Conservation (phyloP, 1,139 yeast species). For the Yarrowia galli region DNA sequence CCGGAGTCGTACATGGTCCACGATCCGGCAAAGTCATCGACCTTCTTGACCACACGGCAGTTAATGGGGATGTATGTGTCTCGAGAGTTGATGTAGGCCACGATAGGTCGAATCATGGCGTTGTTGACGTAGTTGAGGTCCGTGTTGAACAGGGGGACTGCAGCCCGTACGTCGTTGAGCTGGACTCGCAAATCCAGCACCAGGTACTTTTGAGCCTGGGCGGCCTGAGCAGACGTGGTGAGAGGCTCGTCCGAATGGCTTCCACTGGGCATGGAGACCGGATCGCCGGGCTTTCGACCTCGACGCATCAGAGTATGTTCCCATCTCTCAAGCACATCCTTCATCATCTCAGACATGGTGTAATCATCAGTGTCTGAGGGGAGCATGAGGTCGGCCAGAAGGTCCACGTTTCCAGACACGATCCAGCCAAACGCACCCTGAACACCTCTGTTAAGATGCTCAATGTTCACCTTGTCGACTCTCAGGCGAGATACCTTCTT, state of each 20-base stretch:
- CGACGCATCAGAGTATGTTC: constrained; percentile 46
- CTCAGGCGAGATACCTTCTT: constrained; percentile 77
- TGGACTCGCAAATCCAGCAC: constrained; percentile 80
- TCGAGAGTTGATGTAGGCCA: constrained; percentile 89
- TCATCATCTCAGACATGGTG: constrained; percentile 51
- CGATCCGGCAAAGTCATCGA: constrained; percentile 87
- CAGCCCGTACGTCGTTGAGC: constrained; percentile 84
- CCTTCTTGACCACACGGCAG: constrained; percentile 80
- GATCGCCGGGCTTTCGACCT: constrained; percentile 34
- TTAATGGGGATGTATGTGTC: constrained; percentile 88
- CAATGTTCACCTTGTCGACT: constrained; percentile 83
- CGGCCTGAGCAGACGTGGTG: constrained; percentile 25
- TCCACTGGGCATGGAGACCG: neutral
- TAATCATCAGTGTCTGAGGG: constrained; percentile 66
- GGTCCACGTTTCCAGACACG: constrained; percentile 86
- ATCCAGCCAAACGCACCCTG: constrained; percentile 99
- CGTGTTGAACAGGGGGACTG: constrained; percentile 82
- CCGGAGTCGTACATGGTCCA: constrained; percentile 95
- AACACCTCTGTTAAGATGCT: constrained; percentile 87
- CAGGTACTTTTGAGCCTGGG: constrained; percentile 59
- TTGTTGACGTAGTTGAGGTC: constrained; percentile 88
- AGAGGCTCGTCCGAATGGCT: constrained; percentile 22
- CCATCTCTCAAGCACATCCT: constrained; percentile 55
- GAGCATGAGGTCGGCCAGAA: constrained; percentile 87
- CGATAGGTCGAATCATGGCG: constrained; percentile 92